Evolutionary conservation across 2,329 filamentous ascomycete species (phyloP).

Genomic region (Penicillium crustosum): DNA sequence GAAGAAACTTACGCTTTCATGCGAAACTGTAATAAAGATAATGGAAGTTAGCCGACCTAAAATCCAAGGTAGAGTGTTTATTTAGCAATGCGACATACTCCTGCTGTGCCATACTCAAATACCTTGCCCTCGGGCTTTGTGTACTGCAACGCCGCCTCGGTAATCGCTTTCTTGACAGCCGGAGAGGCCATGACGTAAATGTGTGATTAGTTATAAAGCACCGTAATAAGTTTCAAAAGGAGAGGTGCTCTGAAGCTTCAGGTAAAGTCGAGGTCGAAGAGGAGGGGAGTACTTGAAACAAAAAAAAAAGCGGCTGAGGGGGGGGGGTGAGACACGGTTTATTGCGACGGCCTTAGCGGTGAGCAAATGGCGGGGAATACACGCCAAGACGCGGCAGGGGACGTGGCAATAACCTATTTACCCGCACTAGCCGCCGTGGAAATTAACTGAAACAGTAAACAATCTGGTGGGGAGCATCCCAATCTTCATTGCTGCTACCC

Average conservation of each 20-base stretch:
- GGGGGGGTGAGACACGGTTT: slow-evolving; percentile 24
- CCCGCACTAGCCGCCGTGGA: slow-evolving; percentile 10
- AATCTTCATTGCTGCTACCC: slow-evolving; percentile 2
- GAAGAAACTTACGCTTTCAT: slow-evolving; percentile 63
- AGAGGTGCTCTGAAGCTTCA: not conserved
- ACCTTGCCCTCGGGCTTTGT: slow-evolving; percentile 51
- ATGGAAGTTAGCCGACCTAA: slow-evolving; percentile 17
- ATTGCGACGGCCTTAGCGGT: slow-evolving; percentile 30
- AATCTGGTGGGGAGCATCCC: not conserved
- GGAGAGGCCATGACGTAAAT: slow-evolving; percentile 42
- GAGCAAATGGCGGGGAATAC: slow-evolving; percentile 21
- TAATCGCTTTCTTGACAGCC: slow-evolving; percentile 46
- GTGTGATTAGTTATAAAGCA: slow-evolving; percentile 1
- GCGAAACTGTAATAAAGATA: slow-evolving; percentile 54
- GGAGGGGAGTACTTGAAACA: slow-evolving; percentile 14
- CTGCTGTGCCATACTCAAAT: slow-evolving; percentile 62
- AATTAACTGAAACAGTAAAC: slow-evolving; percentile 9
- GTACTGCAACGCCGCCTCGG: slow-evolving; percentile 50
- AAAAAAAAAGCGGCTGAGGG: slow-evolving; percentile 25
- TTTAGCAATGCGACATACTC: slow-evolving; percentile 48
- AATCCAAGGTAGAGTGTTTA: not conserved
- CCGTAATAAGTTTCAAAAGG: not conserved
- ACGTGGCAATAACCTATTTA: slow-evolving; percentile 18
- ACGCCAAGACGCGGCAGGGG: not conserved
- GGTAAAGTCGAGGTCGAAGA: slow-evolving; percentile 4